Conservation (phyloP, 179 eudicot genomes). For the Corrigiola litoralis region DNA sequence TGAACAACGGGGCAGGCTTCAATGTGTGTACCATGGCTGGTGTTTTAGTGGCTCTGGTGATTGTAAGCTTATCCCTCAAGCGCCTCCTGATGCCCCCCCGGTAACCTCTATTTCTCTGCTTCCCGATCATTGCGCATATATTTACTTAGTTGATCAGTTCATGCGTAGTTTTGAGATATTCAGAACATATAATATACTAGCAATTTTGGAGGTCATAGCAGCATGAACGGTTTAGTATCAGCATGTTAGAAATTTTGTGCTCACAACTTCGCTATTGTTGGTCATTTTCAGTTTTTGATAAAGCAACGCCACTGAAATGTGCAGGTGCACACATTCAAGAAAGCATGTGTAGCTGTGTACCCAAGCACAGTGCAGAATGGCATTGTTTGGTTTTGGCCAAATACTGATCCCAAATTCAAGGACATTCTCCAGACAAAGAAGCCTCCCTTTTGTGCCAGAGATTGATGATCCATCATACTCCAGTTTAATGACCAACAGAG, state of each 20-base stretch:
- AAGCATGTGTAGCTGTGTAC: conserved; percentile 72
- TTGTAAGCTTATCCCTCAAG: conserved; percentile 76
- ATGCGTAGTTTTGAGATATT: too few species aligned
- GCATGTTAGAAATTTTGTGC: too few species aligned
- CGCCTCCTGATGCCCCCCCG: conserved; percentile 71
- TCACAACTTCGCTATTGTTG: too few species aligned
- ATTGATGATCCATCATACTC: conserved; percentile 75
- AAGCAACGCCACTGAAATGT: too few species aligned
- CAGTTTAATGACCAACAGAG: conserved; percentile 51
- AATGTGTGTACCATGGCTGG: conserved; percentile 93
- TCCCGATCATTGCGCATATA: too few species aligned
- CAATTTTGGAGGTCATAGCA: too few species aligned
- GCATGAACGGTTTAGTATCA: too few species aligned
- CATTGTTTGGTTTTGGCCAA: conserved; percentile 92
- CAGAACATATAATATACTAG: too few species aligned
- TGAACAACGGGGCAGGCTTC: conserved; percentile 73
- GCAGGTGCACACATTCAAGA: conserved; percentile 66
- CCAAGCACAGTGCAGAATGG: conserved; percentile 72
- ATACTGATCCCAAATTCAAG: conserved; percentile 49
- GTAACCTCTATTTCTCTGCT: conserved; percentile 54
- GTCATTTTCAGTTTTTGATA: too few species aligned
- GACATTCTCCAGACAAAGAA: conserved; percentile 45
- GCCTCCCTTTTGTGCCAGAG: conserved; percentile 72
- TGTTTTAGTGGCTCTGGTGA: conserved; percentile 72
- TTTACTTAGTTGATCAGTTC: too few species aligned